Evolutionary conservation across 768 basidiomycete genomes (phyloP), one percentile per base, ranked within the genome.

Genomic region (Pleurotus salmoneostramineus): DNA sequence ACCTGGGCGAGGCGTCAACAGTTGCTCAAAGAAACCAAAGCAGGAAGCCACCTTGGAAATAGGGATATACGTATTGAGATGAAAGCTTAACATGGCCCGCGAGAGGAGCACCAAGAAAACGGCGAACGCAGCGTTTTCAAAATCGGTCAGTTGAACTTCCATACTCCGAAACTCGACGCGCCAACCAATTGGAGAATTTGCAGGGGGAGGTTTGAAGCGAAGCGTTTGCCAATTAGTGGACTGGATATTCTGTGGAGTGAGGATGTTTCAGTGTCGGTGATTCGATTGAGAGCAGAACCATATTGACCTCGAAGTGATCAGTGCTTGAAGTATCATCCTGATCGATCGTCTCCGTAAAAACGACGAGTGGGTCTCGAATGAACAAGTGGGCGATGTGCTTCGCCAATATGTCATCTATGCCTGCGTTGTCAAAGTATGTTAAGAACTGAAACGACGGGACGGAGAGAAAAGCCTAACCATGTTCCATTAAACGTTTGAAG

Each of bases 141-240:
- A 99, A 74, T 99, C 97, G 6, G 97, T 98, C 68, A 98, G 83
- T 67, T 98, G 97, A 2, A 98, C 95, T 70, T 99, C 97, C 97
- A 98, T 98, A 69, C 91, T 93, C 58, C 97, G 81, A 74, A 99
- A 99, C 70, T 99, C 97, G 4, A 98, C 96, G 42, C 97, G 82
- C 97, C 97, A 99, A 34, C 96, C 97, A 56, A 98, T 98, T 5
- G 85, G 70, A 4, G 96, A 94, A 56, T 91, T 87, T 4, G 92
- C 88, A 31, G 97, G 96, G 10, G 97, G 97, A 2, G 97, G 97
- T 70, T 99, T 99, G 83, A 99, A 99, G 49, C 97, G 85, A 34
- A 99, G 78, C 0, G 97, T 98, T 74, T 99, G 97, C 97, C 97
- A 99, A 67, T 99, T 99, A 3, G 97, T 99, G 2, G 97, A 98